Percentiles rank a stretch among this genome's conserved stretches.
phyloP scores from a whole-genome alignment of 805 yeast species.

The Blastobotrys americana region DNA sequence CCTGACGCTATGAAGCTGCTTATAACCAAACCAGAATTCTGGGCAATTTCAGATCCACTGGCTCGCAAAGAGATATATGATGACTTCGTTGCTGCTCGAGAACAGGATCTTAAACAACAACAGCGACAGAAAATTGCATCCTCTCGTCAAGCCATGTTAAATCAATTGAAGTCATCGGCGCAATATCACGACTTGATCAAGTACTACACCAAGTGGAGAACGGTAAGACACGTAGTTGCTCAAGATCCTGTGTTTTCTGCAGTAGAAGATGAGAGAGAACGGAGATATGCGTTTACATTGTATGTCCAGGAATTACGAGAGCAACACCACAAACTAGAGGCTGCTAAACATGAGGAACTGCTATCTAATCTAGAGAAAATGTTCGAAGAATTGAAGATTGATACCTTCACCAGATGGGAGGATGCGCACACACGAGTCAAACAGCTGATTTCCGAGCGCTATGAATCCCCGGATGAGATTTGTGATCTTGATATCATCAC shows the following conservation, averaged over 20 bases:
- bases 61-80: slow-evolving; percentile 57
- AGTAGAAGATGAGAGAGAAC: slow-evolving; percentile 49
- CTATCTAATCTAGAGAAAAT: slow-evolving; percentile 18
- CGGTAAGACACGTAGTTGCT: slow-evolving; percentile 43
- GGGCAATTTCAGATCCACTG: slow-evolving; percentile 57
- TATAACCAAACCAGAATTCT: slow-evolving; percentile 55
- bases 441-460: neutral
- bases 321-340: slow-evolving; percentile 23
- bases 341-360: slow-evolving; percentile 17
- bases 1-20: slow-evolving; percentile 53
- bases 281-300: slow-evolving; percentile 46
- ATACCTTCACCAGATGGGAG: slow-evolving; percentile 35
- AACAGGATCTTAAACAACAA: neutral
- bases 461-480: slow-evolving; percentile 14
- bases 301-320: slow-evolving; percentile 37
- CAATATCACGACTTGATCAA: slow-evolving; percentile 27
- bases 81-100: slow-evolving; percentile 37
- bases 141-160: slow-evolving; percentile 16
- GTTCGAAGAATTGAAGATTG: slow-evolving; percentile 13
- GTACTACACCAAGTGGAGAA: slow-evolving; percentile 58
- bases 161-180: slow-evolving; percentile 7
- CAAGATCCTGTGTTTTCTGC: slow-evolving; percentile 63
- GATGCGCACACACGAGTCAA: slow-evolving; percentile 26
- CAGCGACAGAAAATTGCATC: neutral
- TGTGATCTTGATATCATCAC: slow-evolving; percentile 46